phyloP scores from a whole-genome alignment of 345 rosid species.

The Cochlearia excelsa region DNA sequence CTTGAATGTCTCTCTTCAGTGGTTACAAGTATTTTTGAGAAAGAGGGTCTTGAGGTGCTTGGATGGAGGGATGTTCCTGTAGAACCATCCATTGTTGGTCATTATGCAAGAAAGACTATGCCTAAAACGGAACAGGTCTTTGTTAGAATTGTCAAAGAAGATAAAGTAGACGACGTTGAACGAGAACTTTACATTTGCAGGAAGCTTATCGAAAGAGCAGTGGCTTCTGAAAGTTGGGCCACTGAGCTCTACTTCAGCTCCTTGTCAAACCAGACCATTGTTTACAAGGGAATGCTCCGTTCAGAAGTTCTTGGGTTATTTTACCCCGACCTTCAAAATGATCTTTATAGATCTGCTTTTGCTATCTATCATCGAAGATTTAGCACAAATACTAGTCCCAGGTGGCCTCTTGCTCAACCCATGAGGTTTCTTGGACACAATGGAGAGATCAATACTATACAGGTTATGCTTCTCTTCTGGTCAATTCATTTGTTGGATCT shows the following conservation, averaged over 20 bases:
- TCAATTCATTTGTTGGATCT: slow-evolving; percentile 15
- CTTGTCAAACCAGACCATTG: slow-evolving; percentile 88
- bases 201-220: slow-evolving; percentile 84
- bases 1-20: slow-evolving; percentile 45
- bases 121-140: slow-evolving; percentile 91
- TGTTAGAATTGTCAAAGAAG: slow-evolving; percentile 90
- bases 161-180: slow-evolving; percentile 84
- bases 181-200: slow-evolving; percentile 93
- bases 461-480: slow-evolving; percentile 47
- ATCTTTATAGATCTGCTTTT: slow-evolving; percentile 72
- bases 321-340: slow-evolving; percentile 77
- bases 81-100: slow-evolving; percentile 78
- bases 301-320: slow-evolving; percentile 92
- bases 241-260: slow-evolving; percentile 89
- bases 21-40: slow-evolving; percentile 66
- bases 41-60: slow-evolving; percentile 98
- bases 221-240: slow-evolving; percentile 72
- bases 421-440: slow-evolving; percentile 99
- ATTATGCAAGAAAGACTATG: slow-evolving; percentile 87
- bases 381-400: slow-evolving; percentile 98
- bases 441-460: slow-evolving; percentile 98
- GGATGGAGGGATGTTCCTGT: slow-evolving; percentile 99
- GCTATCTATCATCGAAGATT: slow-evolving; percentile 96
- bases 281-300: slow-evolving; percentile 99
- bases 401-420: slow-evolving; percentile 99